Evolutionary conservation across 2,329 filamentous ascomycete species (phyloP), one percentile per base, ranked within the genome.

Genomic region (Westerdykella aurantiaca): DNA sequence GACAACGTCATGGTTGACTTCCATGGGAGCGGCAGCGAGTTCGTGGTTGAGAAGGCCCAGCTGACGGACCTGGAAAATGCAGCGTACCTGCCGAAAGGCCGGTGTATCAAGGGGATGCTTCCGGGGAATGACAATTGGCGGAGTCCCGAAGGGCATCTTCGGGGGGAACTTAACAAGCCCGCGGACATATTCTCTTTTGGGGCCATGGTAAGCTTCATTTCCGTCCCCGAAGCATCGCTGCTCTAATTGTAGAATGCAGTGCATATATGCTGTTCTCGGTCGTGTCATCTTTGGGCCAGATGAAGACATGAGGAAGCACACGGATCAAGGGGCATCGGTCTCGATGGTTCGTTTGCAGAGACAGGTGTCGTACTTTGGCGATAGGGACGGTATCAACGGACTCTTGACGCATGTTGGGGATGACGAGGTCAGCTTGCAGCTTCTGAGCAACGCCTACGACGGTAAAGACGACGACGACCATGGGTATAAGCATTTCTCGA

Each of bases 391-490:
- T 31, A 41, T 64, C 1, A 48, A 60, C 38, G 55, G 60, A 6
- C 51, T 68, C 2, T 58, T 66, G 42, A 60, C 39, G 47, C 60
- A 68, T 44, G 45, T 70, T 46, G 51, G 54, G 5, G 58, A 69
- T 39, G 53, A 64, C 21, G 57, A 65, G 47, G 12, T 51, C 4
- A 65, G 56, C 45, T 57, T 52, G 41, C 44, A 61, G 41, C 25
- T 66, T 25, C 51, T 69, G 13, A n/a, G 37, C 6, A 61, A 63
- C 49, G 53, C 66, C 45, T 68, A 60, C 59, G 58, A 68, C 9
- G 59, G 65, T 29, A 55, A 61, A 21, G 31, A 34, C 11, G 58
- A 52, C 31, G 55, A 62, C n/a, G 47, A 62, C 22, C 57, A 57
- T 37, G 48, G 58, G 34, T 67, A 65, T 41, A 52, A 55, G 44